These are phyloP conservation scores for Chalara sp. DNA, from an alignment of 2,329 filamentous ascomycete species.

Conservation along the genomic window DNA sequence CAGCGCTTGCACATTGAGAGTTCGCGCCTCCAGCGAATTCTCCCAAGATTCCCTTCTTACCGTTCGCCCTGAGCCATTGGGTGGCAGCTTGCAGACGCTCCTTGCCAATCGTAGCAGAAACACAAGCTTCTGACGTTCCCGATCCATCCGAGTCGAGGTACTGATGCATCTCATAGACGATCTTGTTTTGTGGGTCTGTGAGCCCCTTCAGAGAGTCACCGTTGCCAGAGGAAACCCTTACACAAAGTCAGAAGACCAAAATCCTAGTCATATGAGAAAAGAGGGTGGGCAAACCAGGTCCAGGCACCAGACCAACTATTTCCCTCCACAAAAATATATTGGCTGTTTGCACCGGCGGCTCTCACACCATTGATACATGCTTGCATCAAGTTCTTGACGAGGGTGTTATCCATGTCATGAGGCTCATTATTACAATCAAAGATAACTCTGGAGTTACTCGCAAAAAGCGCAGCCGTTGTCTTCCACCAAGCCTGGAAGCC, in stretches of 20 bases:
- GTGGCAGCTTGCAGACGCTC: conserved; percentile 45
- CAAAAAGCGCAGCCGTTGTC: conserved; percentile 31
- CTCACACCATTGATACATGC: conserved; percentile 38
- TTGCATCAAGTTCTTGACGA: conserved; percentile 31
- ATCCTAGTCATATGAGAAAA: background rate
- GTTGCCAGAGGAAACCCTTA: conserved; percentile 36
- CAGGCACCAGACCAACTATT: conserved; percentile 24
- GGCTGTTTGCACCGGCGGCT: conserved; percentile 35
- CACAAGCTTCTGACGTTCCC: conserved; percentile 43
- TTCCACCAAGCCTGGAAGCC: conserved; percentile 36
- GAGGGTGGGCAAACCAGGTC: conserved; percentile 3
- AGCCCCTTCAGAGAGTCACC: conserved; percentile 35
- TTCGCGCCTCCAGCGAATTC: conserved; percentile 49
- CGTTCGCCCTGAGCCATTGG: conserved; percentile 44
- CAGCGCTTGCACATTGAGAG: conserved; percentile 38
- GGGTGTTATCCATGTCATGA: conserved; percentile 30
- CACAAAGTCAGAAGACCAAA: background rate
- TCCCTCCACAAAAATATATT: conserved; percentile 55
- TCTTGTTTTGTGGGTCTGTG: conserved; percentile 44
- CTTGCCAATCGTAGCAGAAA: conserved; percentile 44
- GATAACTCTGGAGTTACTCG: conserved; percentile 29
- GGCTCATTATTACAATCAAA: conserved; percentile 41
- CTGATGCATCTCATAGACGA: conserved; percentile 57
- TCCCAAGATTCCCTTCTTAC: conserved; percentile 45
- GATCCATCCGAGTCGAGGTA: conserved; percentile 51